Evolutionary conservation across 306 rosid genomes (phyloP).

Genomic region (Boehmeria nivea): DNA sequence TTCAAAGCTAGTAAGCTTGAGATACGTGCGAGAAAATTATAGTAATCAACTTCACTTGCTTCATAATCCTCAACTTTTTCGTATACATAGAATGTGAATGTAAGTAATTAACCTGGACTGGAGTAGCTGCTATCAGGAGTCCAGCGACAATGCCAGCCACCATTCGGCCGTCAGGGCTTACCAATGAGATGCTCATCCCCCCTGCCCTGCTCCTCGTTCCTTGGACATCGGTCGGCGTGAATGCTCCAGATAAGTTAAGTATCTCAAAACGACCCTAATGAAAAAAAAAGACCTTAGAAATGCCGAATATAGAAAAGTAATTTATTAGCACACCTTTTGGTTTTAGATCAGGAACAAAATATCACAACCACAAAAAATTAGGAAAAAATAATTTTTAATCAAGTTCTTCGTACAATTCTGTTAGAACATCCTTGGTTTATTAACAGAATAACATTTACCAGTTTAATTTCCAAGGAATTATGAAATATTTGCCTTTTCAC

Average conservation of each 20-base stretch:
- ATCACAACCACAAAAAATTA: not conserved
- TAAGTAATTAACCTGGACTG: conserved; percentile 58
- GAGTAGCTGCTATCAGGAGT: conserved; percentile 64
- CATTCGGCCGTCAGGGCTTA: conserved; percentile 70
- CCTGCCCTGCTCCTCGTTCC: conserved; percentile 76
- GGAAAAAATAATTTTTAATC: too few species aligned
- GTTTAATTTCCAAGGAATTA: not conserved
- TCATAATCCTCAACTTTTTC: too few species aligned
- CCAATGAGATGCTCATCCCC: conserved; percentile 66
- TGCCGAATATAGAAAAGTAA: too few species aligned
- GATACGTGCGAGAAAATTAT: too few species aligned
- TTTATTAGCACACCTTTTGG: not conserved
- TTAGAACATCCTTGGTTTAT: not conserved
- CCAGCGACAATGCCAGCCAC: conserved; percentile 79
- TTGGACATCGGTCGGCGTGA: conserved; percentile 67
- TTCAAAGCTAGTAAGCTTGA: too few species aligned
- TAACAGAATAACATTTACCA: not conserved
- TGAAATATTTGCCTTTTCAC: not conserved
- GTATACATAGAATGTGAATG: not conserved
- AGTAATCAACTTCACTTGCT: too few species aligned
- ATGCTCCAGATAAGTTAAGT: conserved; percentile 68
- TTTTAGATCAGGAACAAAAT: not conserved
- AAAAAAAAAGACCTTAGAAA: not conserved
- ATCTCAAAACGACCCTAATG: conserved; percentile 77
- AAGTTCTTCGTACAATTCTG: not conserved